phyloP scores from a whole-genome alignment of 2,329 filamentous ascomycete genomes.

The Fusarium papillatum region DNA sequence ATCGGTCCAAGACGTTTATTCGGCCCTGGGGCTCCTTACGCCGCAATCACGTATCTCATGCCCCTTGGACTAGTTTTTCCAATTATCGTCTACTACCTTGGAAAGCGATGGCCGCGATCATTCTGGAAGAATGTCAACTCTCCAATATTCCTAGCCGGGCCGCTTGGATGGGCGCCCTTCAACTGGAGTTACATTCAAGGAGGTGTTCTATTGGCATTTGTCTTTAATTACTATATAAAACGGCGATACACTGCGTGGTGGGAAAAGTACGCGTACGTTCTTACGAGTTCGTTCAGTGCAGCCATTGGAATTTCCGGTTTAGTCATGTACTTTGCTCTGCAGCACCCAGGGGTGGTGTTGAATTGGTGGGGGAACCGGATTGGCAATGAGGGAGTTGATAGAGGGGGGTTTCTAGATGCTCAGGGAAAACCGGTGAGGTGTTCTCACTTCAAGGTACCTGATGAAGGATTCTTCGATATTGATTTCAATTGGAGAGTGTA shows the following conservation, averaged over 20 bases:
- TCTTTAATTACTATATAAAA: constrained; percentile 46
- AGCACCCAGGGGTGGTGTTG: constrained; percentile 29
- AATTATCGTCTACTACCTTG: constrained; percentile 25
- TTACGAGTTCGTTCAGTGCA: constrained; percentile 43
- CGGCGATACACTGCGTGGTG: constrained; percentile 42
- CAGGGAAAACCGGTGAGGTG: constrained; percentile 28
- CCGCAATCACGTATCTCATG: constrained; percentile 33
- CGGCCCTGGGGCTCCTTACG: constrained; percentile 33
- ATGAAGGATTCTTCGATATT: constrained; percentile 34
- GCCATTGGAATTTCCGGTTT: constrained; percentile 44
- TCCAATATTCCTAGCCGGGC: constrained; percentile 40
- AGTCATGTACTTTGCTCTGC: constrained; percentile 45
- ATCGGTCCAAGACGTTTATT: constrained; percentile 78
- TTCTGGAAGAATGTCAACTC: constrained; percentile 41
- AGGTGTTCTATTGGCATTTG: constrained; percentile 32
- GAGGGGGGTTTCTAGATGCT: constrained; percentile 25
- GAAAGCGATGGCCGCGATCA: constrained; percentile 36
- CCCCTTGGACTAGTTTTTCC: constrained; percentile 36
- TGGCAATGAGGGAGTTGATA: constrained; percentile 39
- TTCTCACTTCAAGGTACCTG: constrained; percentile 35
- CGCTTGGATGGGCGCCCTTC: constrained; percentile 43
- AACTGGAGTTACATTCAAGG: constrained; percentile 46
- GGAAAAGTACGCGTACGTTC: constrained; percentile 46
- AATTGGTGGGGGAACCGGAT: constrained; percentile 44
- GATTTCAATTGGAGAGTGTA: constrained; percentile 34